Percentiles rank a stretch among this genome's conserved stretches.
These are phyloP conservation scores for Gossypium sturtianum DNA, from an alignment of 345 rosid species.

Conservation along the genomic window DNA sequence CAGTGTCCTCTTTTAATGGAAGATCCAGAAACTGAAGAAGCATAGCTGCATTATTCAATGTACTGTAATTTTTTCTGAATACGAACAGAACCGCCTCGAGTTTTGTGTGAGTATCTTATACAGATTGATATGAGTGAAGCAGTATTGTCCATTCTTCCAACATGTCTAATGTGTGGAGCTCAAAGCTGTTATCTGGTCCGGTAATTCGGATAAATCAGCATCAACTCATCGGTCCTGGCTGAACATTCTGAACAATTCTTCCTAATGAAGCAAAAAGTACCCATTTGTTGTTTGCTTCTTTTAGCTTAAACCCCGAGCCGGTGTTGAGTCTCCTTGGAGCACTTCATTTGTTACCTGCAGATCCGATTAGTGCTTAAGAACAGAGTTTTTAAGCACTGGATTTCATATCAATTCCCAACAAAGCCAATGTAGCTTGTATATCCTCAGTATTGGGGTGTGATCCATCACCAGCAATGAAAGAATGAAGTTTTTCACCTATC, in stretches of 20 bases:
- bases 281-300: neutral
- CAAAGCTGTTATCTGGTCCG: neutral
- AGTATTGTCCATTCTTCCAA: neutral
- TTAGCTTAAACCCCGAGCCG: neutral
- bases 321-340: neutral
- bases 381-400: neutral
- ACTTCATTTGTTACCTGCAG: neutral
- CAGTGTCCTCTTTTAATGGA: neutral
- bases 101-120: neutral
- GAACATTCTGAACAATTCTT: neutral
- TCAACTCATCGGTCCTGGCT: neutral
- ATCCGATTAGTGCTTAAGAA: neutral
- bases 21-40: slow-evolving; percentile 1
- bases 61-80: neutral
- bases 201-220: neutral
- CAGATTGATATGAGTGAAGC: neutral
- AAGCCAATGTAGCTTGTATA: slow-evolving; percentile 30
- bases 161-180: neutral
- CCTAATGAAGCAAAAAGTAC: neutral
- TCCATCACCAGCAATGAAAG: slow-evolving; percentile 43
- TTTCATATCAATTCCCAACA: slow-evolving; percentile 27
- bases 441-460: slow-evolving; percentile 29
- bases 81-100: neutral
- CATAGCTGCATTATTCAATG: neutral
- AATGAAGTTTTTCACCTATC: slow-evolving; percentile 36